Evolutionary conservation across 1,139 yeast genomes (phyloP), one percentile per base, ranked within the genome.

Genomic region (Taphrina confusa): DNA sequence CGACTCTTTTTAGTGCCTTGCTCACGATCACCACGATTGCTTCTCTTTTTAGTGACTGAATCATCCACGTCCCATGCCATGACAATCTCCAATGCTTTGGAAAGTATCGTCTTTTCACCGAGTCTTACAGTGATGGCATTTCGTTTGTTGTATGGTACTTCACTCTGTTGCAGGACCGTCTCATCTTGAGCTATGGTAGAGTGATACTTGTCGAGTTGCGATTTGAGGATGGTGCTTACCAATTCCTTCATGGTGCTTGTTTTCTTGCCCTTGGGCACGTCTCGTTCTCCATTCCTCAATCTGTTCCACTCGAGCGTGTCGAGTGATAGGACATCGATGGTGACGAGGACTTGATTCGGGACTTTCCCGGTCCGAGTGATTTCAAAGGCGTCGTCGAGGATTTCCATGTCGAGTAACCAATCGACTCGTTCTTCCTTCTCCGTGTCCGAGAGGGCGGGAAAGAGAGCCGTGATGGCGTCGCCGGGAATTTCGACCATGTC

Each of bases 401-500:
- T 59, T 11, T 67, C 71, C 33, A 64, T 64, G 8, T 65, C 62
- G 52, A 45, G 64, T 47, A 50, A 64, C 44, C 11, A 66, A 57
- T 54, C 67, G 31, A 72, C 64, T 39, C 67, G 61, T 20, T 51
- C 36, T 30, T 61, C 59, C n/a, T 52, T 58, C 36, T 42, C 54
- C 33, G 37, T 25, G n/a, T 61, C 25, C 37, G 30, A 18, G 42
- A 37, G 42, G 14, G 40, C 14, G 1, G 63, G 56, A 3, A 51
- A 14, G 18, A 23, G 47, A 8, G 58, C 55, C 8, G 67, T 57
- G 3, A 55, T 60, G 44, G 55, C 33, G 23, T 64, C 63, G 22
- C 66, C 67, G 6, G 64, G 58, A 28, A 92, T 69, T 70, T 92
- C 97, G 5, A 85, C 96, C 67, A 87, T 85, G 70, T 92, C 97